These are phyloP conservation scores for Tephrocybe sp. DNA, from an alignment of 768 basidiomycete species.

Conservation along the genomic window DNA sequence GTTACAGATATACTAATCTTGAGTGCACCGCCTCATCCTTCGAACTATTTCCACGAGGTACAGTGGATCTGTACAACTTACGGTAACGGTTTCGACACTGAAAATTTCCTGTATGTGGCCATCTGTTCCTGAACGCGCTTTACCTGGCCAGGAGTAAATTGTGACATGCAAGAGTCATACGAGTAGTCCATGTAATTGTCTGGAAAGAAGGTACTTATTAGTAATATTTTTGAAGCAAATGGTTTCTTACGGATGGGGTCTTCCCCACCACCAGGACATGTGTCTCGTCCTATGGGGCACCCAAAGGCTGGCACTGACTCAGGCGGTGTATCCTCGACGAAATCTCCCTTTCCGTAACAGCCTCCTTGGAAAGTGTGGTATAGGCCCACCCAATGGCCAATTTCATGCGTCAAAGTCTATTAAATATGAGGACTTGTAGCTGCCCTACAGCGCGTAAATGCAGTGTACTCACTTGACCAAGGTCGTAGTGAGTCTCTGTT, in stretches of 20 bases:
- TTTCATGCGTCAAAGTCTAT: constrained; percentile 58
- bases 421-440: no score
- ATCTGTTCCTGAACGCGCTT: constrained; percentile 41
- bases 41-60: no score
- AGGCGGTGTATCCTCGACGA: constrained; percentile 47
- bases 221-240: background rate
- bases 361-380: constrained; percentile 63
- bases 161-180: constrained; percentile 48
- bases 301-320: constrained; percentile 43
- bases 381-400: constrained; percentile 62
- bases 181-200: constrained; percentile 59
- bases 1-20: no score
- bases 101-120: constrained; percentile 42
- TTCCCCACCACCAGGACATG: constrained; percentile 38
- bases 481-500: constrained; percentile 39
- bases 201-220: constrained; percentile 10
- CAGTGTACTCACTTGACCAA: constrained; percentile 31
- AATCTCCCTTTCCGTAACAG: constrained; percentile 40
- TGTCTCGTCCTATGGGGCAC: constrained; percentile 38
- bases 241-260: constrained; percentile 45
- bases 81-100: constrained; percentile 15
- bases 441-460: constrained; percentile 12
- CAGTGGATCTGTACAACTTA: background rate
- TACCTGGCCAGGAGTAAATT: constrained; percentile 47
- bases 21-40: no score